These are phyloP conservation scores for Digitaria exilis DNA, from an alignment of 202 grass and related monocot genomes.

Conservation along the genomic window DNA sequence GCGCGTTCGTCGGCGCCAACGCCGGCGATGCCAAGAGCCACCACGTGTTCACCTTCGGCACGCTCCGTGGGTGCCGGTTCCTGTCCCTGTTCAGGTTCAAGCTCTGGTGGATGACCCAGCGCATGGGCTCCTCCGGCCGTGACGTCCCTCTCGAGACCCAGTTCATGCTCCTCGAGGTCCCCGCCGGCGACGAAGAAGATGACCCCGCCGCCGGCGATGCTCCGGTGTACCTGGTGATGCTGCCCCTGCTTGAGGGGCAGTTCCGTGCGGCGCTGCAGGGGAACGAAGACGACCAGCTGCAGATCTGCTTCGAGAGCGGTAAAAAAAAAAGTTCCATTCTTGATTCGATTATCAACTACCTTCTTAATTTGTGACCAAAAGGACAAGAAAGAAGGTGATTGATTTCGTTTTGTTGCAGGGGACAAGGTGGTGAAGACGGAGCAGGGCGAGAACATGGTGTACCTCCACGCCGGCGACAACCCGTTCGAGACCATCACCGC, in stretches of 20 bases:
- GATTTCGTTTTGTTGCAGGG: no score
- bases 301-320: slow-evolving; percentile 88
- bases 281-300: slow-evolving; percentile 63
- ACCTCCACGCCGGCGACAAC: slow-evolving; percentile 71
- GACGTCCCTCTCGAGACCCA: slow-evolving; percentile 90
- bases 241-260: slow-evolving; percentile 79
- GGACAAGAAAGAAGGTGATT: no score
- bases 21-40: slow-evolving; percentile 65
- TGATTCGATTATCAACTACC: no score
- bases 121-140: slow-evolving; percentile 69
- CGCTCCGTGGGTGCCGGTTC: slow-evolving; percentile 62
- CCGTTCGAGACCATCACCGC: slow-evolving; percentile 68
- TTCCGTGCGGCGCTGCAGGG: slow-evolving; percentile 83
- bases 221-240: slow-evolving; percentile 63
- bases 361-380: no score
- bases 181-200: not conserved
- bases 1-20: slow-evolving; percentile 68
- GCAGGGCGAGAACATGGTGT: slow-evolving; percentile 51
- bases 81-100: slow-evolving; percentile 93
- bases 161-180: slow-evolving; percentile 88
- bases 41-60: slow-evolving; percentile 85
- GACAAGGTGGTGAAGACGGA: slow-evolving; percentile 70
- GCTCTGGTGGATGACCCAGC: slow-evolving; percentile 99
- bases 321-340: no score
- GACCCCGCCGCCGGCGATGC: not conserved